phyloP scores from a whole-genome alignment of 2,329 filamentous ascomycete genomes.

The Mycocentrospora acerina region DNA sequence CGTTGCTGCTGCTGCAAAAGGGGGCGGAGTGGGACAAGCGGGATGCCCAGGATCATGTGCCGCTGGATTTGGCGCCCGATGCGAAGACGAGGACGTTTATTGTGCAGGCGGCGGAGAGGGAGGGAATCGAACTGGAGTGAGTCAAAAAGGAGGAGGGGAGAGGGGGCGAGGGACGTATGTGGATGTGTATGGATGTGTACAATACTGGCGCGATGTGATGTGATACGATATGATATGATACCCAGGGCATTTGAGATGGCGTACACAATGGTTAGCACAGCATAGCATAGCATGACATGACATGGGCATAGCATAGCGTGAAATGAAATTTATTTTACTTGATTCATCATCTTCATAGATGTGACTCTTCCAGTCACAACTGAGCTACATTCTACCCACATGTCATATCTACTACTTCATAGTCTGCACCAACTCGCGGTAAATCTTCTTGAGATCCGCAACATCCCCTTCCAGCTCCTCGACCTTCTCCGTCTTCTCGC shows the following conservation, averaged over 20 bases:
- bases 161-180: neutral
- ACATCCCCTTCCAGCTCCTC: slow-evolving; percentile 90
- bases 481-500: slow-evolving; percentile 94
- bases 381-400: neutral
- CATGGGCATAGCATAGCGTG: neutral
- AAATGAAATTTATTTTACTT: no score
- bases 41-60: slow-evolving; percentile 68
- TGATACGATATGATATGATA: no score
- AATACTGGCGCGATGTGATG: no score
- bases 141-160: neutral
- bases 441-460: slow-evolving; percentile 91
- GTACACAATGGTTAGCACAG: slow-evolving; percentile 2
- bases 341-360: no score
- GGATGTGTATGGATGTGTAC: no score
- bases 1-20: slow-evolving; percentile 76
- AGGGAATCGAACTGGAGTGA: slow-evolving; percentile 69
- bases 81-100: slow-evolving; percentile 80
- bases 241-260: no score
- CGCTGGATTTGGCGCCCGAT: slow-evolving; percentile 84
- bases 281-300: slow-evolving; percentile 4
- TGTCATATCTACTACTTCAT: slow-evolving; percentile 62
- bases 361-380: no score
- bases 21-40: slow-evolving; percentile 81
- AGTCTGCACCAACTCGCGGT: slow-evolving; percentile 85
- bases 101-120: slow-evolving; percentile 73